Evolutionary conservation across 2,329 filamentous ascomycete genomes (phyloP), one percentile per base, ranked within the genome.

Genomic region (Cordyceps fumosorosea): DNA sequence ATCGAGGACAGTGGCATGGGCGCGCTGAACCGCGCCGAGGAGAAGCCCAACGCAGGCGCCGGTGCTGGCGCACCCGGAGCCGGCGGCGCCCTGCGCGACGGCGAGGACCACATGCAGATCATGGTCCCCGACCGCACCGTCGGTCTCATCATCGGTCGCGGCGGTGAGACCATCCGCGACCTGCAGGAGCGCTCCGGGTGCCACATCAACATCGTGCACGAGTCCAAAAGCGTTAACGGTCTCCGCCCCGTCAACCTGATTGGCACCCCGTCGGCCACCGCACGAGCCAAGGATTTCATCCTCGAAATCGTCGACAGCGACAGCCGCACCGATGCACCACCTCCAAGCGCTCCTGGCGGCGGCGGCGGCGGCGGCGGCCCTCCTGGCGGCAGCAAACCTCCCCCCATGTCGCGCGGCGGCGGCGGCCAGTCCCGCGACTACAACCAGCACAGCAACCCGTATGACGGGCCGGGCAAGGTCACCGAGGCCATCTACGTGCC

Each of bases 291-390:
- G 76, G 89, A 95, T 67, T 79, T 93, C 65, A 96, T 96, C 67
- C 86, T 96, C 78, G 91, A 96, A 72, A 96, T 96, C 71, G 92
- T 96, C 59, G 92, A 96, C 67, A 96, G 91, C 75, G 92, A 96
- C 74, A 92, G 87, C 65, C 84, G 87, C 40, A 84, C 84, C 64
- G 80, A 81, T 55, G 73, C 73, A 8, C 68, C 69, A 5, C 71
- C 69, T 40, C 42, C 64, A 45, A 65, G 65, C 65, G 7, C 75
- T 73, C 67, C 40, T 14, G 22, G 34, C 32, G 56, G 56, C 47
- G 56, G 56, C 16, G 45, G 44, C 45, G 56, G 56, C 22, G 11
- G 71, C 69, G 61, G 66, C 66, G 16, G 64, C 62, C 74, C 74
- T 67, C 72, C 76, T 54, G 70, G 68, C 51, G 73, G 69, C 53